These are phyloP conservation scores for Rhodotorula sp. DNA, from an alignment of 1,284 basidiomycete species.

Conservation along the genomic window DNA sequence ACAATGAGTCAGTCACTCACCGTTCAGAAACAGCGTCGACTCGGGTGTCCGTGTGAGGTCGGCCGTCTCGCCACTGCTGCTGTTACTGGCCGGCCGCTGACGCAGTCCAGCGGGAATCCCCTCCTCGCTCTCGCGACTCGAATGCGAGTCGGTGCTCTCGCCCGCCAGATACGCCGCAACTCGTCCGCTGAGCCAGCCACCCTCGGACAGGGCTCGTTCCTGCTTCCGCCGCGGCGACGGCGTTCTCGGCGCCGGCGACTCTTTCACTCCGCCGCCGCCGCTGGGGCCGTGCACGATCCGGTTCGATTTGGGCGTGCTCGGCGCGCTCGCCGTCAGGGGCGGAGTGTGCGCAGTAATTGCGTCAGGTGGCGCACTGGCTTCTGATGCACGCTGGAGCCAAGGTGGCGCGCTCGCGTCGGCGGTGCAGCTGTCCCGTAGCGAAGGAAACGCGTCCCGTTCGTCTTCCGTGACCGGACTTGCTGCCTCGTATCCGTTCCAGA, in stretches of 20 bases:
- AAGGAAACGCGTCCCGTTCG: background rate
- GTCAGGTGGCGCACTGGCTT: background rate
- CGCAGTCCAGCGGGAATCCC: background rate
- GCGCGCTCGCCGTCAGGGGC: constrained; percentile 3
- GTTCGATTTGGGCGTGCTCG: background rate
- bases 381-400: background rate
- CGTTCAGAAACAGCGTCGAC: constrained; percentile 4
- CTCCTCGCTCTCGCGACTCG: constrained; percentile 1
- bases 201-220: background rate
- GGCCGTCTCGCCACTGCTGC: background rate
- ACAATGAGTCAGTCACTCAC: background rate
- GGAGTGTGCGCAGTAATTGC: constrained; percentile 2
- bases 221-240: background rate
- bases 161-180: background rate
- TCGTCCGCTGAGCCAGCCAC: constrained; percentile 14
- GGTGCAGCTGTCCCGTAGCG: background rate
- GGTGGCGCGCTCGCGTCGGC: background rate
- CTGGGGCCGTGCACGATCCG: no score
- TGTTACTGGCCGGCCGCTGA: background rate
- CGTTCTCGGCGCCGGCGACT: background rate
- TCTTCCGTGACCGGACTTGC: background rate
- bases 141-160: background rate
- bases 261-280: background rate
- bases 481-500: constrained; percentile 1
- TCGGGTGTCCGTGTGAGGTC: background rate